A percentile compares a stretch with the other conserved stretches of the same genome.
Conservation (phyloP, 1,284 basidiomycete genomes). For the Vanrija pseudolonga region DNA sequence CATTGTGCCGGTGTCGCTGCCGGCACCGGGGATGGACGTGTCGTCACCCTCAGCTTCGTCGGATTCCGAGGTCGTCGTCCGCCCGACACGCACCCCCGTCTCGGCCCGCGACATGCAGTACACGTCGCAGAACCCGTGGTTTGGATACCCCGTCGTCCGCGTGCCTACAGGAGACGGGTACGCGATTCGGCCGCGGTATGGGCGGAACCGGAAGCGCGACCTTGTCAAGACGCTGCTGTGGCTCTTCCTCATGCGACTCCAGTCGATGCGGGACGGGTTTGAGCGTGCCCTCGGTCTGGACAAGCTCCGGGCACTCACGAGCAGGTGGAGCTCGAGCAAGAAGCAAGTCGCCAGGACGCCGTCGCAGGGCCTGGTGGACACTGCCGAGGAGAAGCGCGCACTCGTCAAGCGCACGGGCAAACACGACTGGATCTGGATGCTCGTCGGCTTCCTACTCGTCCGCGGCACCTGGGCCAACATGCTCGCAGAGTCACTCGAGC, state of each 20-base stretch:
- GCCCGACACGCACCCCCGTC: not conserved
- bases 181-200: constrained; percentile 38
- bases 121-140: constrained; percentile 43
- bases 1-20: too few species aligned
- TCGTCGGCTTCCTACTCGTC: constrained; percentile 40
- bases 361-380: constrained; percentile 3
- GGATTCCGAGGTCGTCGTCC: not conserved
- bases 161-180: constrained; percentile 18
- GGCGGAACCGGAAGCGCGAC: constrained; percentile 46
- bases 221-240: constrained; percentile 48
- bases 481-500: constrained; percentile 29
- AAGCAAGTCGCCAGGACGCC: not conserved
- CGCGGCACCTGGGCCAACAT: constrained; percentile 42
- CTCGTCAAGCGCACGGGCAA: not conserved
- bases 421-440: constrained; percentile 46
- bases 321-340: not conserved
- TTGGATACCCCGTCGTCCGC: constrained; percentile 45
- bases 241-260: constrained; percentile 46
- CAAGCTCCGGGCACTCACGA: constrained; percentile 6
- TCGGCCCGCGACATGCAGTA: constrained; percentile 10
- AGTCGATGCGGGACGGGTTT: constrained; percentile 30
- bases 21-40: not conserved
- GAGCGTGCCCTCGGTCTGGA: constrained; percentile 34
- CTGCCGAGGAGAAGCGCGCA: constrained; percentile 8
- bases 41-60: too few species aligned